Percentiles rank a stretch among this genome's conserved stretches.
Evolutionary conservation across 805 yeast species (phyloP).

Genomic region (Saccharomycopsis sp.): DNA sequence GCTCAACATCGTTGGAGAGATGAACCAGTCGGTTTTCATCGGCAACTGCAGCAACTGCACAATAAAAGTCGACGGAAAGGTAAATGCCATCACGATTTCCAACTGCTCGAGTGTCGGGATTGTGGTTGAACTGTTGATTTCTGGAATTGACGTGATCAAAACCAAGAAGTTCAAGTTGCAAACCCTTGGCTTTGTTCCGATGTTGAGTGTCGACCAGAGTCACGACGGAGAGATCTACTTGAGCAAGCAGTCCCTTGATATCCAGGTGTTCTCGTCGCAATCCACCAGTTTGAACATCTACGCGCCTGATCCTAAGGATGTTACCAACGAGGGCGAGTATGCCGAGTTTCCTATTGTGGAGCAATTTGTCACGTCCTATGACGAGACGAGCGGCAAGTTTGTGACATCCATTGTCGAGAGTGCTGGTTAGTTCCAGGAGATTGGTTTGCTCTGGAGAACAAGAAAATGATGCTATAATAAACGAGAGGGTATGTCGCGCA

Average conservation of each 20-base stretch:
- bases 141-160: conserved; percentile 85
- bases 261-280: conserved; percentile 77
- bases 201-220: conserved; percentile 80
- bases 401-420: conserved; percentile 74
- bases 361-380: conserved; percentile 73
- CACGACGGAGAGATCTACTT: conserved; percentile 81
- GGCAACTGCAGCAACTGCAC: conserved; percentile 72
- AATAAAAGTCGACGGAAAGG: conserved; percentile 83
- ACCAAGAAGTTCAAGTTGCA: conserved; percentile 78
- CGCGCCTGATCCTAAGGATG: conserved; percentile 53
- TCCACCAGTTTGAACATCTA: conserved; percentile 83
- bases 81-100: conserved; percentile 77
- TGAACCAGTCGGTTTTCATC: conserved; percentile 83
- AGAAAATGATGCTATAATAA: too few relatives aligned
- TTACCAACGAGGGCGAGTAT: conserved; percentile 55
- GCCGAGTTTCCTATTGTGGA: conserved; percentile 85
- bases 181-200: conserved; percentile 73
- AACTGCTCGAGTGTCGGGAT: conserved; percentile 68
- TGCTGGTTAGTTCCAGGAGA: conserved; percentile 44
- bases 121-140: conserved; percentile 75
- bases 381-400: conserved; percentile 46
- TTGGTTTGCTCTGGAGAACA: too few relatives aligned
- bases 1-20: conserved; percentile 69
- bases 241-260: conserved; percentile 59
- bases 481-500: too few relatives aligned